Evolutionary conservation across 306 rosid species (phyloP), one percentile per base, ranked within the genome.

Genomic region (Abrus pulchellus): DNA sequence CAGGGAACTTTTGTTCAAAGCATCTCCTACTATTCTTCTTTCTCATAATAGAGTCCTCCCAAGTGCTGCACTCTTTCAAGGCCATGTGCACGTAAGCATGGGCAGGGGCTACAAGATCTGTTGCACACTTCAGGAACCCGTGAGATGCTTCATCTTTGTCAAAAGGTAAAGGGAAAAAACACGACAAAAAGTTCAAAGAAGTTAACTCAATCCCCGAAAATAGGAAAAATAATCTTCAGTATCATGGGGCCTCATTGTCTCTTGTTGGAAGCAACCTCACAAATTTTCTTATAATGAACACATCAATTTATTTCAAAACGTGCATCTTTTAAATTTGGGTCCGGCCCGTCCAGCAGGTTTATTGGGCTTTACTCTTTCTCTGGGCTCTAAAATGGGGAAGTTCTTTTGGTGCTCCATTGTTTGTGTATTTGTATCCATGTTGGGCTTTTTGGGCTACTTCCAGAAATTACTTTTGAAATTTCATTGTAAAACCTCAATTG

Each of bases 31-130:
- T 43, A 28, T 36, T 50, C 13, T 5, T 68, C 56, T 38, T 13
- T 75, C 77, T 38, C 74, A 70, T 64, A 40, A 80, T 27, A 66
- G 55, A 71, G 82, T 75, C 13, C 2, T 65, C n/a, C 59, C 10
- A 70, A 80, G 50, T 64, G 2, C 13, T 28, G 57, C 64, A 67
- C 7, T 36, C 28, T 68, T 80, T 71, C 36, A 65, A 32, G 74
- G 70, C 83, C 87, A 90, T 85, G 92, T 90, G 90, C 84, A 53
- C 56, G 67, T 72, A 54, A 48, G 90, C 68, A 83, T 88, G 89
- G 92, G 83, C 85, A 73, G 60, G 78, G 85, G 32, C 81, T 72
- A 54, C 84, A 81, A 66, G 87, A 83, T 83, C 87, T 83, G 79
- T 41, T 53, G 29, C 87, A 66, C 72, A 67, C 65, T 57, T 53